Percentiles rank a stretch among this genome's conserved stretches.
These are phyloP conservation scores for Aquilaria malaccensis DNA, from an alignment of 345 rosid genomes.

Conservation along the genomic window DNA sequence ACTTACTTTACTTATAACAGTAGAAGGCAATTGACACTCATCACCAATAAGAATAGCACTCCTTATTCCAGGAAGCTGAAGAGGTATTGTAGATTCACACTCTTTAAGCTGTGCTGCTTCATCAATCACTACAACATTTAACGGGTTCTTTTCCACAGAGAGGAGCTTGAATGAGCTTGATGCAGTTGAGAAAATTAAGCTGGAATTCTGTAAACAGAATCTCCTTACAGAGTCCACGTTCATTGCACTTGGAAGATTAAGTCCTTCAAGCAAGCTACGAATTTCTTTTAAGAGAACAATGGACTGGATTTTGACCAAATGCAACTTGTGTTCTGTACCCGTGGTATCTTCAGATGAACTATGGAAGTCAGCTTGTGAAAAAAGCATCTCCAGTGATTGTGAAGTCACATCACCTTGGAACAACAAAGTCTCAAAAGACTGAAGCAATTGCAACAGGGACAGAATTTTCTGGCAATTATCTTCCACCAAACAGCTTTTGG, in stretches of 20 bases:
- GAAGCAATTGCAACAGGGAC: constrained; percentile 16
- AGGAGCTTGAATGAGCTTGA: constrained; percentile 29
- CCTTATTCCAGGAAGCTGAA: constrained; percentile 32
- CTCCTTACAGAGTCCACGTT: neutral
- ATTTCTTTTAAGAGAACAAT: constrained; percentile 15
- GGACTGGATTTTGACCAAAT: constrained; percentile 20
- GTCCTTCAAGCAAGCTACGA: constrained; percentile 7
- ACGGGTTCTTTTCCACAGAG: constrained; percentile 16
- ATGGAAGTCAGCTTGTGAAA: constrained; percentile 6
- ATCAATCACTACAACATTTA: constrained; percentile 40
- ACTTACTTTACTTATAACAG: constrained; percentile 40
- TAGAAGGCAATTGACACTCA: constrained; percentile 44
- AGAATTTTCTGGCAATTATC: constrained; percentile 9
- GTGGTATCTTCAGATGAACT: neutral
- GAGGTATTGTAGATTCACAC: constrained; percentile 45
- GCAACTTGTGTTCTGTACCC: neutral
- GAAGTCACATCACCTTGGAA: constrained; percentile 14
- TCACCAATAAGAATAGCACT: constrained; percentile 47
- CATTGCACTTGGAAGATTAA: constrained; percentile 20
- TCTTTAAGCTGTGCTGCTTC: constrained; percentile 66
- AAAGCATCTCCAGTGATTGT: constrained; percentile 16
- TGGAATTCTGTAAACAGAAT: constrained; percentile 32
- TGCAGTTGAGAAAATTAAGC: constrained; percentile 37
- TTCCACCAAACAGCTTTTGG: constrained; percentile 17
- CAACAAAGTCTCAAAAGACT: constrained; percentile 17